Conservation (phyloP, 2,329 filamentous ascomycete species). For the Fusarium palustre region DNA sequence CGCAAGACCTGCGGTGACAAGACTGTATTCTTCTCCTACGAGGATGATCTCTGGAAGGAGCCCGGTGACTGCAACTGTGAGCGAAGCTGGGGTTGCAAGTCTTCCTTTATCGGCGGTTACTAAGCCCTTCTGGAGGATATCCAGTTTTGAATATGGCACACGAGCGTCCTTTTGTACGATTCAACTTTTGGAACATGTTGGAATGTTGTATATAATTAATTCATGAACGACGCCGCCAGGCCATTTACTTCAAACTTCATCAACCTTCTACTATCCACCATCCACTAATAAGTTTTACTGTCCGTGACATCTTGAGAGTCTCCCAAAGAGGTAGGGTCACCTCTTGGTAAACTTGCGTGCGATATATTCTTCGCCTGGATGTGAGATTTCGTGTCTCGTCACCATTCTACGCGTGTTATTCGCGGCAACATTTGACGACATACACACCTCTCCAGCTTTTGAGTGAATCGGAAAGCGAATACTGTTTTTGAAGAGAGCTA, state of each 20-base stretch:
- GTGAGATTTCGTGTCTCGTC: conserved; percentile 21
- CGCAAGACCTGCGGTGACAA: conserved; percentile 71
- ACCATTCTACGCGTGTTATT: conserved; percentile 38
- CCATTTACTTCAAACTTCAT: conserved; percentile 34
- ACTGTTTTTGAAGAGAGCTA: conserved; percentile 25
- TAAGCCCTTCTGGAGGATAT: conserved; percentile 28
- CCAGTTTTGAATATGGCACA: conserved; percentile 37
- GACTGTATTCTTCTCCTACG: conserved; percentile 84
- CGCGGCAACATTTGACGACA: conserved; percentile 29
- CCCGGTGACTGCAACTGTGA: conserved; percentile 78
- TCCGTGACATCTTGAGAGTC: conserved; percentile 19
- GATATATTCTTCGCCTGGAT: conserved; percentile 18
- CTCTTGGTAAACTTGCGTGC: conserved; percentile 26
- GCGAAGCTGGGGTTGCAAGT: conserved; percentile 77
- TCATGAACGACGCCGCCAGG: conserved; percentile 41
- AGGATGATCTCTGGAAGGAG: conserved; percentile 85
- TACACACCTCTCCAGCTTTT: conserved; percentile 23
- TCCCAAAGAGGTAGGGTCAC: conserved; percentile 8
- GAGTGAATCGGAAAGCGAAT: conserved; percentile 23
- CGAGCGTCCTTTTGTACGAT: conserved; percentile 28
- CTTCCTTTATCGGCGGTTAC: conserved; percentile 40
- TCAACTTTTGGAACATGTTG: conserved; percentile 39
- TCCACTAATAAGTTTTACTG: conserved; percentile 17
- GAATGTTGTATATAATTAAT: conserved; percentile 50
- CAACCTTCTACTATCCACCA: conserved; percentile 19